Evolutionary conservation across 2,329 filamentous ascomycete genomes (phyloP), one percentile per base, ranked within the genome.

Genomic region (Penicillium glabrum): DNA sequence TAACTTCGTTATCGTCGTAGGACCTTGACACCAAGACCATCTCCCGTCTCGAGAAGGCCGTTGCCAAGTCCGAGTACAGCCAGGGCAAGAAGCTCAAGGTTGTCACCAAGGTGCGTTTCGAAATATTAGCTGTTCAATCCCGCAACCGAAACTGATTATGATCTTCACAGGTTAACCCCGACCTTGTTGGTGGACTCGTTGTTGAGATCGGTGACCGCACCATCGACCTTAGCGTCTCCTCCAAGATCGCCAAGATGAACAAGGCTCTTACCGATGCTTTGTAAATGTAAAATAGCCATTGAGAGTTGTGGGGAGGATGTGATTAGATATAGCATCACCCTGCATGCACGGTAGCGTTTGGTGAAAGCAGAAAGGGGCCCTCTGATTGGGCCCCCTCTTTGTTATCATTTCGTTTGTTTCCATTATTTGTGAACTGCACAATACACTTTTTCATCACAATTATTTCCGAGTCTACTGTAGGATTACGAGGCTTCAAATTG

Each of bases 1-100:
- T 46, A 46, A 53, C 54, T 14, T 53, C 10, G 21, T 16, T 35
- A 8, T 10, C 19, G 16, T 27, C 37, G 24, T 66, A 95, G 90
- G 83, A 88, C 76, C 87, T 99, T 73, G 95, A 99, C 79, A 85
- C 80, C 83, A 93, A 87, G 84, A 92, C 89, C 63, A 85, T 99
- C 70, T 82, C 78, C 77, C 89, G 95, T 74, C 86, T 99, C 68
- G 93, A 99, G 84, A 80, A 82, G 67, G 92, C 93, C 69, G 87
- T 98, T 71, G 76, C 88, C 80, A 98, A 97, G 86, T 96, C 92
- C 62, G 79, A 88, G 75, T 96, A 92, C 81, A 88, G 89, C 74
- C 85, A 89, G 77, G 93, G 93, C 82, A 93, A 97, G 89, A 98
- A 96, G 85, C 87, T 98, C 79, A 98, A 96, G 89, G 89, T 98